Conservation (phyloP, 768 basidiomycete species). For the Suillus subaureus region DNA sequence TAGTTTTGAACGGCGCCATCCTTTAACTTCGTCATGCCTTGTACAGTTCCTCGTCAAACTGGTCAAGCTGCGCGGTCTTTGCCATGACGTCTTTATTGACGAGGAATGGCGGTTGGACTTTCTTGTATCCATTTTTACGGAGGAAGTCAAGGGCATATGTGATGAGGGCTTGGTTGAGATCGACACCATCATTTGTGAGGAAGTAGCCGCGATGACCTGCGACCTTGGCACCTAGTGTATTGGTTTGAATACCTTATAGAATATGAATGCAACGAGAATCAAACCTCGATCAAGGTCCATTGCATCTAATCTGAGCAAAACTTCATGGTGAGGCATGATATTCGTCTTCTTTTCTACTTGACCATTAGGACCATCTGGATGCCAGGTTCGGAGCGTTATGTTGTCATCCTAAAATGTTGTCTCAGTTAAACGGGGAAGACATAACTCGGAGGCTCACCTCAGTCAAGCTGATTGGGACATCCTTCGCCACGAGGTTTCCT, state of each 20-base stretch:
- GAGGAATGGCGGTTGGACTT: conserved; percentile 96
- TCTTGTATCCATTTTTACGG: conserved; percentile 80
- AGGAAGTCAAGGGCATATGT: conserved; percentile 95
- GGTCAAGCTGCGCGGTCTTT: conserved; percentile 96
- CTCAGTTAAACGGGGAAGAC: background rate
- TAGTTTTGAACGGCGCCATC: background rate
- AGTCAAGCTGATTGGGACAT: conserved; percentile 81
- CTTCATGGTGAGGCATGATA: conserved; percentile 98
- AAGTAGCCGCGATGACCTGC: conserved; percentile 97
- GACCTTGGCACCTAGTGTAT: conserved; percentile 75
- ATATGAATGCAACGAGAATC: background rate
- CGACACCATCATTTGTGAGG: conserved; percentile 92
- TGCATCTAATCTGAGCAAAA: conserved; percentile 88
- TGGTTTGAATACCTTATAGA: conserved; percentile 3
- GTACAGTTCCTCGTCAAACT: conserved; percentile 99
- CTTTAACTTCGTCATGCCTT: conserved; percentile 55
- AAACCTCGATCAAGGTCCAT: conserved; percentile 95
- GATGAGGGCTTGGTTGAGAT: conserved; percentile 96
- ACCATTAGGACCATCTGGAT: conserved; percentile 74
- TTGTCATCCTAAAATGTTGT: conserved; percentile 79
- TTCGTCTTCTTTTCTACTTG: conserved; percentile 71
- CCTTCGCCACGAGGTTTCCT: conserved; percentile 91
- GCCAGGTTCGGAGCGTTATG: conserved; percentile 76
- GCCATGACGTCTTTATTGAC: conserved; percentile 98
- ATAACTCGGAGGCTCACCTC: conserved; percentile 60